Conservation (phyloP, 768 basidiomycete genomes). For the Boletus rubroflammeus region DNA sequence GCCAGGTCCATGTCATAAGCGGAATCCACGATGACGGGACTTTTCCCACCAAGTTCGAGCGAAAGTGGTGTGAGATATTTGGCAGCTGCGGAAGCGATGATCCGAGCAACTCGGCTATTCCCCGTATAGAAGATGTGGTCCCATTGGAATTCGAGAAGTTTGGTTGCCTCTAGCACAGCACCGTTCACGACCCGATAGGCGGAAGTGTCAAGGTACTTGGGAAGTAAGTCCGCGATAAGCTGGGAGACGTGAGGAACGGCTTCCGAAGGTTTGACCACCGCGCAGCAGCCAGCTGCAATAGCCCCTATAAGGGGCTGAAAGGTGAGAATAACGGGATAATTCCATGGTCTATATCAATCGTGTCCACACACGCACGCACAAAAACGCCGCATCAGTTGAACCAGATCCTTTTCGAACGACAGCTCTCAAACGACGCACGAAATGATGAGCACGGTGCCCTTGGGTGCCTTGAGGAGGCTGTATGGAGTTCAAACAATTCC, state of each 20-base stretch:
- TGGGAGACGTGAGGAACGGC: constrained; percentile 41
- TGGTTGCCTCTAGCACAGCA: constrained; percentile 37
- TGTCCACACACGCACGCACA: neutral
- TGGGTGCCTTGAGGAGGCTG: constrained; percentile 50
- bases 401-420: too few relatives aligned
- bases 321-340: constrained; percentile 55
- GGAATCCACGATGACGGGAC: constrained; percentile 43
- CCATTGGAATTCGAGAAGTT: constrained; percentile 30
- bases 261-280: constrained; percentile 67
- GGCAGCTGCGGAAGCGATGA: constrained; percentile 25
- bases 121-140: constrained; percentile 40
- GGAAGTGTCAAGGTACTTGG: constrained; percentile 50
- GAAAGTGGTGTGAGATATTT: constrained; percentile 34
- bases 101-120: constrained; percentile 25
- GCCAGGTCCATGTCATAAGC: constrained; percentile 44
- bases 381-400: neutral
- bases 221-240: constrained; percentile 52
- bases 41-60: constrained; percentile 39
- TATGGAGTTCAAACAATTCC: neutral
- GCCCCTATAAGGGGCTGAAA: constrained; percentile 65
- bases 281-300: constrained; percentile 71
- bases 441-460: constrained; percentile 59
- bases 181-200: constrained; percentile 55
- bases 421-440: constrained; percentile 39
- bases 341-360: constrained; percentile 51